Conservation (phyloP, 2,329 filamentous ascomycete species). For the Passalora sequoiae region DNA sequence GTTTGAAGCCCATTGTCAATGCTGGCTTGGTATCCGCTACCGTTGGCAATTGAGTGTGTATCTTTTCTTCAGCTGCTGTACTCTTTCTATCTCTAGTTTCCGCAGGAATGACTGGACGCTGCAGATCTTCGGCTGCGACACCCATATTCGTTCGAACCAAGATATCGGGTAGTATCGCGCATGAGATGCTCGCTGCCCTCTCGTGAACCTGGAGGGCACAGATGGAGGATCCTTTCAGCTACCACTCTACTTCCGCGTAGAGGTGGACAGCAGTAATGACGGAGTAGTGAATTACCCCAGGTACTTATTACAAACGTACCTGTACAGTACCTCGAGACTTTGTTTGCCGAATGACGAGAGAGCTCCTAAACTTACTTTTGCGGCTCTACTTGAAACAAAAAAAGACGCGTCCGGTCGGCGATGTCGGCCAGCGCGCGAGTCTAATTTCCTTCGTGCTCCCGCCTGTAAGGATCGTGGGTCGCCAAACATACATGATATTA, state of each 20-base stretch:
- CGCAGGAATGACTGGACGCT: constrained; percentile 8
- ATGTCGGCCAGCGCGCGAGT: no score
- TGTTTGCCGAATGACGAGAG: background rate
- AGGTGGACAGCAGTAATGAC: background rate
- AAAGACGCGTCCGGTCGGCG: background rate
- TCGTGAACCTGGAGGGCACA: background rate
- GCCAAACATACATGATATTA: no score
- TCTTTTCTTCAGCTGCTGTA: background rate
- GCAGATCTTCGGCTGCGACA: constrained; percentile 13
- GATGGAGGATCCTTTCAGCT: no score
- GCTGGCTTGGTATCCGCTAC: constrained; percentile 6
- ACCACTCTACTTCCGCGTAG: no score
- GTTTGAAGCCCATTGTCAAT: constrained; percentile 3
- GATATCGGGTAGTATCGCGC: constrained; percentile 7
- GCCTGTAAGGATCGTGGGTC: no score
- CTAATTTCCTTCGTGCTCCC: no score
- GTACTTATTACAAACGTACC: no score
- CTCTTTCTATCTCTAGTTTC: background rate
- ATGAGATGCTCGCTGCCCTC: constrained; percentile 1
- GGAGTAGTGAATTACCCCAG: no score
- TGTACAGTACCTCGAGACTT: background rate
- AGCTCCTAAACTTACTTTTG: background rate
- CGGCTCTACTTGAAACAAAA: background rate
- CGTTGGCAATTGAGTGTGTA: constrained; percentile 6
- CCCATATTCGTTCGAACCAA: constrained; percentile 18